Percentiles rank a stretch among this genome's conserved stretches.
phyloP scores from a whole-genome alignment of 164 flowering plant genomes.

The Chimonanthus salicifolius region DNA sequence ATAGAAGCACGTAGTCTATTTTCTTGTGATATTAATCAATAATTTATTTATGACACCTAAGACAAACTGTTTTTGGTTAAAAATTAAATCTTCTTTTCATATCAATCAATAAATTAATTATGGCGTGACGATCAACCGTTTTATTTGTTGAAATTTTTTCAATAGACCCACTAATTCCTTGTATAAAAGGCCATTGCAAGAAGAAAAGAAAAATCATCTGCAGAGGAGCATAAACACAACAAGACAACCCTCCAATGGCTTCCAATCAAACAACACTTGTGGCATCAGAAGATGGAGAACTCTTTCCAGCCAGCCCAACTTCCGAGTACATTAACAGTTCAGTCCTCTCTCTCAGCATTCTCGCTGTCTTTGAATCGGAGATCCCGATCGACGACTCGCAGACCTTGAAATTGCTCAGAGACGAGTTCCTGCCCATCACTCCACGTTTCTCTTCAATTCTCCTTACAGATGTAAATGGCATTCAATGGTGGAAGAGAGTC shows the following conservation, averaged over 20 bases:
- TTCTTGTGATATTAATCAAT: no score
- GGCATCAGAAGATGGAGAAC: background rate
- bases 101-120: no score
- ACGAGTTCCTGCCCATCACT: constrained; percentile 2
- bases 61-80: no score
- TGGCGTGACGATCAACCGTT: no score
- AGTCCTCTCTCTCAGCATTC: constrained; percentile 10
- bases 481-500: constrained; percentile 14
- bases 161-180: no score
- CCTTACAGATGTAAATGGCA: constrained; percentile 5
- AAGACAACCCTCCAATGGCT: background rate
- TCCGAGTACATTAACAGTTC: constrained; percentile 8
- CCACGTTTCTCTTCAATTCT: constrained; percentile 9
- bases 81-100: no score
- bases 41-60: no score
- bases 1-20: no score
- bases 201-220: no score
- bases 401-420: background rate
- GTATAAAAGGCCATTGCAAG: no score
- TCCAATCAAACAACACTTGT: background rate
- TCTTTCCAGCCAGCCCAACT: constrained; percentile 14
- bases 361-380: constrained; percentile 11
- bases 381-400: background rate
- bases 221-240: no score
- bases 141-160: no score